Evolutionary conservation across 2,329 filamentous ascomycete genomes (phyloP).

Genomic region (Cadophora sp.): DNA sequence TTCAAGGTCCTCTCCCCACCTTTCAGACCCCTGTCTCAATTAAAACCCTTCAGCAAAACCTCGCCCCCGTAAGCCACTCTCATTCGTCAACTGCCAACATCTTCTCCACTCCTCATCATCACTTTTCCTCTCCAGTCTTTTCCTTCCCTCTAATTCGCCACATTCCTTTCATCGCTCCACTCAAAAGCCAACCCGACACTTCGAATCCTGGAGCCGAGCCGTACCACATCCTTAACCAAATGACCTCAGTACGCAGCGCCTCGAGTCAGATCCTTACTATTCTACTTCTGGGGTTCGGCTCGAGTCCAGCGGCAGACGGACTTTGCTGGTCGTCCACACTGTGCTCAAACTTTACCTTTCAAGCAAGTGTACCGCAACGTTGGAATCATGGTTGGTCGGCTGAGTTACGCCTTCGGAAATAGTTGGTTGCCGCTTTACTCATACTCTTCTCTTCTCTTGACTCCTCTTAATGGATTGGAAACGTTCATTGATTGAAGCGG

Average conservation of each 20-base stretch:
- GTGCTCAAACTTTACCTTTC: no score
- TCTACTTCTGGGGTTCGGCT: background rate
- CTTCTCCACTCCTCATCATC: background rate
- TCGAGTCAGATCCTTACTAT: constrained; percentile 5
- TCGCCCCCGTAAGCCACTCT: background rate
- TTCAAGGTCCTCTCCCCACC: background rate
- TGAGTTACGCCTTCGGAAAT: background rate
- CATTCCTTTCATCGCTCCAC: background rate
- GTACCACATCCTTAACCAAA: constrained; percentile 5
- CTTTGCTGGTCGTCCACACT: no score
- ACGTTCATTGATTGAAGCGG: no score
- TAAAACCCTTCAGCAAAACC: background rate
- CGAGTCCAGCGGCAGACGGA: background rate
- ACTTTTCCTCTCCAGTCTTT: background rate
- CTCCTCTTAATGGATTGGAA: no score
- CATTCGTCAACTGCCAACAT: background rate
- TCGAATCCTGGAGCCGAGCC: background rate
- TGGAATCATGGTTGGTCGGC: background rate
- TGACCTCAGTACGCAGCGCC: constrained; percentile 11
- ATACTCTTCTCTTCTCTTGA: background rate
- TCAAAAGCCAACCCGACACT: background rate
- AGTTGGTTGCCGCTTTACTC: constrained; percentile 3
- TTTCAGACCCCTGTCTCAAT: background rate
- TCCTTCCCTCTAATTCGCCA: background rate
- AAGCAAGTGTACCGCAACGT: background rate